Evolutionary conservation across 495 filamentous ascomycete genomes (phyloP).

Genomic region (Neurospora sp.): DNA sequence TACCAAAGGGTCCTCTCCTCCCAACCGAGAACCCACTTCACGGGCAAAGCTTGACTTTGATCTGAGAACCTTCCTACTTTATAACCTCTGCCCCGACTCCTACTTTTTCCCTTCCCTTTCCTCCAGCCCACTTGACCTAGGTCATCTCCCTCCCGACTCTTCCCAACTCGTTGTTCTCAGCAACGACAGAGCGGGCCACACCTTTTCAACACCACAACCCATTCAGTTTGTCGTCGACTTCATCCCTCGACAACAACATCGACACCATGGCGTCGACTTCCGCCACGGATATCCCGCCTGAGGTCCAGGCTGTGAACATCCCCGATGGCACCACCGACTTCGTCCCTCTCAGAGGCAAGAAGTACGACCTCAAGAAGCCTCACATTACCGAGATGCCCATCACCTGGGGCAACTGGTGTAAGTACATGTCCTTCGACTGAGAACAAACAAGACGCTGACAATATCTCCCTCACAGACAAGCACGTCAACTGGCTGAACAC

Average conservation of each 20-base stretch:
- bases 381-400: slow-evolving; percentile 54
- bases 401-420: slow-evolving; percentile 69
- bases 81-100: background rate
- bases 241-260: slow-evolving; percentile 1
- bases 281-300: slow-evolving; percentile 9
- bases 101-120: background rate
- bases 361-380: slow-evolving; percentile 40
- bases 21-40: background rate
- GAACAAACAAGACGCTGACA: background rate
- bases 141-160: background rate
- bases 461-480: slow-evolving; percentile 43
- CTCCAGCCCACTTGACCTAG: background rate
- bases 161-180: background rate
- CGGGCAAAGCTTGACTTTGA: background rate
- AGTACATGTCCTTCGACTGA: background rate
- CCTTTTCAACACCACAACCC: background rate
- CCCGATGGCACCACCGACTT: slow-evolving; percentile 41
- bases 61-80: background rate
- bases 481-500: slow-evolving; percentile 96
- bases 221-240: background rate
- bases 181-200: background rate
- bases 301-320: slow-evolving; percentile 28
- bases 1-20: background rate
- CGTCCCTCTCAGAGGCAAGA: slow-evolving; percentile 33
- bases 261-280: slow-evolving; percentile 36